Percentiles rank a stretch among this genome's conserved stretches.
Conservation (phyloP, 208 protist genomes). For the Naegleria lovaniensis region DNA sequence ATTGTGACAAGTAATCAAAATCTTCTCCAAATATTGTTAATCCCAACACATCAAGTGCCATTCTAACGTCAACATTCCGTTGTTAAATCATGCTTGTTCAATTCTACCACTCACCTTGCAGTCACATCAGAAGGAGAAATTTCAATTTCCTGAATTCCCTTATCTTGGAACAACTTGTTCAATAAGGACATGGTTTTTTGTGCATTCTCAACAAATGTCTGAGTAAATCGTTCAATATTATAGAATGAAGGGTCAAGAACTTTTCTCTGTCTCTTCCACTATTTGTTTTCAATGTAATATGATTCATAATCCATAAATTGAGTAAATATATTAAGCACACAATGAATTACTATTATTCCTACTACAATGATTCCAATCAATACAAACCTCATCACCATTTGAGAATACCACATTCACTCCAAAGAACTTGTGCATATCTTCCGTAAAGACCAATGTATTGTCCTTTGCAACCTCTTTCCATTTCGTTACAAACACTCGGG, state of each 20-base stretch:
- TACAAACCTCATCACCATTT: not conserved
- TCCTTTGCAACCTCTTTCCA: not conserved
- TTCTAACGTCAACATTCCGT: not conserved
- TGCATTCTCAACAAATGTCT: not conserved
- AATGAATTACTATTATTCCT: no score
- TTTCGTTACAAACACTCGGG: not conserved
- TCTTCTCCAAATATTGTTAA: not conserved
- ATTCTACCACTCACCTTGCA: no score
- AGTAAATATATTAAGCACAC: no score
- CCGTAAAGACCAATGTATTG: not conserved
- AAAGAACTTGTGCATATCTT: not conserved
- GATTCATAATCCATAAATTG: no score
- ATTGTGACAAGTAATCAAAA: not conserved
- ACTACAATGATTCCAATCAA: no score
- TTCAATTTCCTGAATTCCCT: not conserved
- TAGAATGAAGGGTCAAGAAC: conserved; percentile 3
- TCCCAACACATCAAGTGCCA: not conserved
- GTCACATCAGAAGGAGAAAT: not conserved
- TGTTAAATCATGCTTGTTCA: no score
- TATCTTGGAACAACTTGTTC: not conserved
- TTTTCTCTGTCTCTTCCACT: not conserved
- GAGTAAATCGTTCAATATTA: not conserved
- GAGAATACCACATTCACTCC: not conserved
- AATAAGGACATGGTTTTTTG: not conserved
- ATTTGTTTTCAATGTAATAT: no score